Evolutionary conservation across 805 yeast genomes (phyloP), one percentile per base, ranked within the genome.

Genomic region (Yarrowia bubula): DNA sequence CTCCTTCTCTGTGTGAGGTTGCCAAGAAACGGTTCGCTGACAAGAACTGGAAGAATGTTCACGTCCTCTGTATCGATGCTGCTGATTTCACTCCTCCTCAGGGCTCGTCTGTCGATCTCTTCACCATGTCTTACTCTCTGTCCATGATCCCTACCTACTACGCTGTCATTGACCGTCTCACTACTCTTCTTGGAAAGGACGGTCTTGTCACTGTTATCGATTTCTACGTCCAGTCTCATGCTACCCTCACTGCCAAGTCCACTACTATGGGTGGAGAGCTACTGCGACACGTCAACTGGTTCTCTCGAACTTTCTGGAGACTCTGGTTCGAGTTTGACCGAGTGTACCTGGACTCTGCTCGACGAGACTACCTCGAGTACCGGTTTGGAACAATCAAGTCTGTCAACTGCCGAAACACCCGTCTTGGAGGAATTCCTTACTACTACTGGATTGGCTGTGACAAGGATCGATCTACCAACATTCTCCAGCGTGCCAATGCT

Each of bases 111-210:
- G 68, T 60, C 43, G 92, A 90, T 71, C 78, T 89, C 67, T 80
- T 89, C 69, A 88, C 96, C 8, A 86, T 89, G 73, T 87, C 92
- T 8, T 89, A 89, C 76, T 88, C 93, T 1, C 80, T 89, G 66
- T 88, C 93, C 17, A 89, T 89, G 96, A 89, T 89, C 71, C 96
- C 96, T 50, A 80, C 89, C 43, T 90, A 86, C 75, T 88, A 89
- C 75, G 86, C 92, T 10, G 88, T 90, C 10, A 79, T 89, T 68
- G 96, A 90, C 73, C 86, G 86, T 70, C 86, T 88, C 10, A 73
- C 78, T 15, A 72, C 81, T 60, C 75, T 89, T 69, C 79, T 83
- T 66, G 81, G 81, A 62, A 77, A 79, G 39, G 74, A 78, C 60
- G 93, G 95, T 44, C 74, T 89, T 13, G 78, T 88, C 65, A 85